These are phyloP conservation scores for Neofusicoccum umdonicola DNA, from an alignment of 2,329 filamentous ascomycete species.

Conservation along the genomic window DNA sequence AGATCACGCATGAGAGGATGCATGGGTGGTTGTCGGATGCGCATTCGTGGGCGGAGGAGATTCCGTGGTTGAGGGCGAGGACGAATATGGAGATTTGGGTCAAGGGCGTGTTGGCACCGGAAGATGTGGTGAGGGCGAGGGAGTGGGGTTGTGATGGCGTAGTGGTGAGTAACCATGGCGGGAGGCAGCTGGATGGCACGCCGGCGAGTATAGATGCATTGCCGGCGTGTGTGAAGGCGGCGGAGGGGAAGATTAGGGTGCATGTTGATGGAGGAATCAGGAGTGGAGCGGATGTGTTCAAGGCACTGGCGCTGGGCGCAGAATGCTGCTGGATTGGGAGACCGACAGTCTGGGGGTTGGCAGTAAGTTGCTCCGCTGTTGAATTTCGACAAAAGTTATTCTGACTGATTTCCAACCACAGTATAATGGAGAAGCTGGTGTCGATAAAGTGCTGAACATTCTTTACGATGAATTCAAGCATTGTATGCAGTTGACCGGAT, in stretches of 20 bases:
- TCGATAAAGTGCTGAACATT: slow-evolving; percentile 20
- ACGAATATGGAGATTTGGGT: slow-evolving; percentile 35
- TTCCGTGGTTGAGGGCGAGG: slow-evolving; percentile 17
- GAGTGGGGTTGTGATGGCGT: slow-evolving; percentile 47
- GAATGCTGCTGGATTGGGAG: slow-evolving; percentile 60
- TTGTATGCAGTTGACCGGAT: slow-evolving; percentile 42
- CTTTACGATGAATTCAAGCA: slow-evolving; percentile 35
- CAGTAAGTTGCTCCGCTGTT: background rate
- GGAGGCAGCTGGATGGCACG: slow-evolving; percentile 22
- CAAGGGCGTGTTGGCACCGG: slow-evolving; percentile 47
- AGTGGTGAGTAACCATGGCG: slow-evolving; percentile 39
- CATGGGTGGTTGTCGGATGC: slow-evolving; percentile 28
- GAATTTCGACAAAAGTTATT: background rate
- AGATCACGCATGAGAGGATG: slow-evolving; percentile 24
- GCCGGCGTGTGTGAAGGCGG: slow-evolving; percentile 56
- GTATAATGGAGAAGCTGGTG: slow-evolving; percentile 21
- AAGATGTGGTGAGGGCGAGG: slow-evolving; percentile 49
- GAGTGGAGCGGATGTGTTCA: slow-evolving; percentile 64
- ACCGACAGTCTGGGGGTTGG: slow-evolving; percentile 48
- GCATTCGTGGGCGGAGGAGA: slow-evolving; percentile 25
- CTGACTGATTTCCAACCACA: background rate
- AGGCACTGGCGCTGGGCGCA: slow-evolving; percentile 63
- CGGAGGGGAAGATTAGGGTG: slow-evolving; percentile 47
- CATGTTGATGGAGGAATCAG: slow-evolving; percentile 63
- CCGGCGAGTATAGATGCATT: slow-evolving; percentile 28